phyloP scores from a whole-genome alignment of 148 eudicot species.

The Rhododendron ovatum region DNA sequence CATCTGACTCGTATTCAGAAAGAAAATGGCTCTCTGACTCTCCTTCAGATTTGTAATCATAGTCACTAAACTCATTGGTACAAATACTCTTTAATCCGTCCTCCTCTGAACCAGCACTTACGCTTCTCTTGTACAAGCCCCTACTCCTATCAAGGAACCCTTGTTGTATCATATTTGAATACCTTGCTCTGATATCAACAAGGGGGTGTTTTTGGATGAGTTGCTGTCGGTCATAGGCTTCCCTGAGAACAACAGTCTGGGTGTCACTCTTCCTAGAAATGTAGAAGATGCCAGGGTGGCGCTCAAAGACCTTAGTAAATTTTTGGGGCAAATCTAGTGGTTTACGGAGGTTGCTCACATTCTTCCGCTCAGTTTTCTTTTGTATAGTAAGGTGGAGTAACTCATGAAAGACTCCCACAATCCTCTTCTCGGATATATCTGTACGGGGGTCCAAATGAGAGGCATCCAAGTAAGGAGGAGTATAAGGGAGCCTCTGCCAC shows the following conservation, averaged over 20 bases:
- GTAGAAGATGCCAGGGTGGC: conserved; percentile 90
- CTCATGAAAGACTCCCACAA: conserved; percentile 90
- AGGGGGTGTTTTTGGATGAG: conserved; percentile 71
- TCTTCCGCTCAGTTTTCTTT: conserved; percentile 67
- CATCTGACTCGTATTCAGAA: conserved; percentile 1
- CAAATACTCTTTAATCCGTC: background rate
- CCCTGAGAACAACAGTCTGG: conserved; percentile 80
- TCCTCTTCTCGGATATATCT: conserved; percentile 84
- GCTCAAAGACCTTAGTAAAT: conserved; percentile 88
- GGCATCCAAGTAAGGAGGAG: conserved; percentile 69
- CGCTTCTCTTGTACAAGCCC: conserved; percentile 52
- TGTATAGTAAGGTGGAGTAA: conserved; percentile 67
- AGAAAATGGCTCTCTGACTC: conserved; percentile 2
- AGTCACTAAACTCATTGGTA: background rate
- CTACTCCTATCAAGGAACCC: conserved; percentile 75
- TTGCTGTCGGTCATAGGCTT: conserved; percentile 53
- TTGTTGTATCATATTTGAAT: conserved; percentile 49
- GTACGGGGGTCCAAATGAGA: conserved; percentile 86
- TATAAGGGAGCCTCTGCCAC: conserved; percentile 91
- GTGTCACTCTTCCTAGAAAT: conserved; percentile 70
- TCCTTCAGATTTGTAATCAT: conserved; percentile 2
- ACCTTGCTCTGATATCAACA: conserved; percentile 56
- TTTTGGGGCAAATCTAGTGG: conserved; percentile 78
- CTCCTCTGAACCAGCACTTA: conserved; percentile 10
- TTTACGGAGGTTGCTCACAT: conserved; percentile 77